Evolutionary conservation across 257 asterid species (phyloP).

Genomic region (Galeopsis tetrahit): DNA sequence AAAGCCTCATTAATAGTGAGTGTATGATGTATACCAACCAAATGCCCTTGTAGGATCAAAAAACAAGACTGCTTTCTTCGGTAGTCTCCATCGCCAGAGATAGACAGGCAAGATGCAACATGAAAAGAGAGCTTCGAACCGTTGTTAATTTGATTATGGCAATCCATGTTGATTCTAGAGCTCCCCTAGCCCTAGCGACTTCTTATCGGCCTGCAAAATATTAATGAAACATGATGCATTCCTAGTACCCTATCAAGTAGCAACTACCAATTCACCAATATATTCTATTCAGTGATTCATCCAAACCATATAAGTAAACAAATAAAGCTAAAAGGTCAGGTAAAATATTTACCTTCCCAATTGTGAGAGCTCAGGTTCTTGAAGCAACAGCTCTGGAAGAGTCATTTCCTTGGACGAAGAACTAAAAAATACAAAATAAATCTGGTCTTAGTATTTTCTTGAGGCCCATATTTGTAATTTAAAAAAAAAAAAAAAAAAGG

Average conservation of each 20-base stretch:
- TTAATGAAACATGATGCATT: neutral
- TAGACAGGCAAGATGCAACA: neutral
- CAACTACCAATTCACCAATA: neutral
- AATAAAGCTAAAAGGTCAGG: neutral
- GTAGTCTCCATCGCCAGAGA: neutral
- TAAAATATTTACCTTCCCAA: constrained; percentile 48
- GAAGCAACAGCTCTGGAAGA: constrained; percentile 72
- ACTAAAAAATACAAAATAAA: constrained; percentile 33
- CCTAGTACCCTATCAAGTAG: neutral
- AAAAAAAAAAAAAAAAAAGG: neutral
- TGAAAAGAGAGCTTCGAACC: neutral
- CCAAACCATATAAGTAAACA: neutral
- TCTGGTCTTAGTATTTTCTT: too few relatives aligned
- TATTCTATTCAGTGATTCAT: neutral
- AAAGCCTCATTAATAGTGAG: neutral
- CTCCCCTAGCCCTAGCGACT: constrained; percentile 22
- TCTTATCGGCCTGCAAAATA: constrained; percentile 30
- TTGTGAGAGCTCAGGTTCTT: constrained; percentile 76
- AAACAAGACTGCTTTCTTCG: neutral
- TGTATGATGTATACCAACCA: constrained; percentile 1
- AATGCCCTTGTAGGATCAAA: constrained; percentile 4
- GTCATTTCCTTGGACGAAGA: constrained; percentile 39
- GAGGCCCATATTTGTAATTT: constrained; percentile 3
- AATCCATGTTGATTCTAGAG: neutral
- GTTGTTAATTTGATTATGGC: neutral